Base-by-base conservation (phyloP, 2,329 filamentous ascomycete genomes). In the Fusarium ambrosium region DNA sequence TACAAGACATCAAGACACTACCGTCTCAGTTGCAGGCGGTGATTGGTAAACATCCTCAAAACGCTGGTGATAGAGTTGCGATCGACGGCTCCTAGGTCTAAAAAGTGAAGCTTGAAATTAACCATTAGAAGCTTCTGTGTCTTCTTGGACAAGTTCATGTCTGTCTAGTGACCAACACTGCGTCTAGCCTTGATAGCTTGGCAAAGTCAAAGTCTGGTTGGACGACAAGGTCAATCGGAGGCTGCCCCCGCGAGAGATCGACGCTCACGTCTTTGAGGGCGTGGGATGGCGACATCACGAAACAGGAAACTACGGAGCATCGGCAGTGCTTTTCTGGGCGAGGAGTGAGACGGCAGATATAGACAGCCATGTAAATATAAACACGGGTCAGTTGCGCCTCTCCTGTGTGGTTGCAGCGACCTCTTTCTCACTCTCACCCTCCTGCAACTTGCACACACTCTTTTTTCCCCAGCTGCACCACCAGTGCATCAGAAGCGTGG, bases 281-380 rank as follows among this genome's bases (percentile, higher is more conserved):
- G 68, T 58, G 43, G 60, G 24, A 78, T 77, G 69, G 73, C 77
- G 75, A 56, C 64, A 75, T 76, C 22, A 14, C 29, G 34, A 24
- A 53, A 43, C 41, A 24, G 58, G 66, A 68, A 70, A 66, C 64
- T 51, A 34, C 51, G 43, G 48, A 71, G 16, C 16, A 22, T 39
- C 56, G 36, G 43, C 24, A 69, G 27, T 67, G 37, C n/a, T 37
- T 27, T 29, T 2, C 14, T 66, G 32, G 36, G 32, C 27, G 37
- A 37, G 7, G 39, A 53, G 45, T 37, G 32, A 61, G 53, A 63
- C 60, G 60, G 56, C 37, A 69, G 39, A 53, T 16, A 37, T 29
- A n/a, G 22, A 58, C 7, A 62, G 14, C 16, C 45, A 51, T 36
- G 59, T 22, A 56, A 60, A 53, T 67, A 70, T 70, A 74, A 73